These are phyloP conservation scores for Trebouxia sp. DNA, from an alignment of 139 green algal genomes.

Conservation along the genomic window DNA sequence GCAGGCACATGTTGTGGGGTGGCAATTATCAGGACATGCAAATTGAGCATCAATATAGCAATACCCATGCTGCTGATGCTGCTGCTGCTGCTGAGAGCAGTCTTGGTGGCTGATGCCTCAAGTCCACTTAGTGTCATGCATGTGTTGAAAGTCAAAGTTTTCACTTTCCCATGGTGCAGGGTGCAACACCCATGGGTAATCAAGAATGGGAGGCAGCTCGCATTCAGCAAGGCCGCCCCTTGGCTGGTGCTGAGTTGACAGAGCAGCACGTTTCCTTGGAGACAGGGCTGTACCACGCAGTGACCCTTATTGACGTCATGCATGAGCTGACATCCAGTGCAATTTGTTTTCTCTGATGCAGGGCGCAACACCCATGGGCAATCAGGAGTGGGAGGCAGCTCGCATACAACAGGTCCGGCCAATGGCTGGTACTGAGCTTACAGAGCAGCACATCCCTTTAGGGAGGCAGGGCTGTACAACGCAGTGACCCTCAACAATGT, in stretches of 20 bases:
- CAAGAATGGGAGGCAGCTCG: conserved; percentile 71
- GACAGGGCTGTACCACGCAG: conserved; percentile 69
- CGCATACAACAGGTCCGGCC: conserved; percentile 69
- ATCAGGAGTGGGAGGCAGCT: conserved; percentile 69
- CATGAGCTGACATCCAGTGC: no score
- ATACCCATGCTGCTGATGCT: not conserved
- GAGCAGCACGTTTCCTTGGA: conserved; percentile 72
- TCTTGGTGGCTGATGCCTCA: no score
- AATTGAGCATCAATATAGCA: no score
- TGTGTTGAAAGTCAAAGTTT: no score
- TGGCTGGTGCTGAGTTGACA: conserved; percentile 63
- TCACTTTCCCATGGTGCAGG: conserved; percentile 33
- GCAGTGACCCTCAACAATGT: conserved; percentile 76
- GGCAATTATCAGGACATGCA: no score
- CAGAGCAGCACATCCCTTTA: conserved; percentile 65
- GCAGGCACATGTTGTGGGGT: no score
- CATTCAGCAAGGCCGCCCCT: conserved; percentile 64
- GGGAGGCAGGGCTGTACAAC: conserved; percentile 74
- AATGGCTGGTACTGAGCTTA: conserved; percentile 63
- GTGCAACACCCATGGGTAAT: conserved; percentile 72
- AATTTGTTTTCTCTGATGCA: conserved; percentile 6
- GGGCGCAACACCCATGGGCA: conserved; percentile 73
- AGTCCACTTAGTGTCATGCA: no score
- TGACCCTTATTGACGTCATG: conserved; percentile 77
- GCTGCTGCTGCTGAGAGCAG: no score